These are phyloP conservation scores for Daedaleopsis nitida DNA, from an alignment of 768 basidiomycete genomes.

Conservation along the genomic window DNA sequence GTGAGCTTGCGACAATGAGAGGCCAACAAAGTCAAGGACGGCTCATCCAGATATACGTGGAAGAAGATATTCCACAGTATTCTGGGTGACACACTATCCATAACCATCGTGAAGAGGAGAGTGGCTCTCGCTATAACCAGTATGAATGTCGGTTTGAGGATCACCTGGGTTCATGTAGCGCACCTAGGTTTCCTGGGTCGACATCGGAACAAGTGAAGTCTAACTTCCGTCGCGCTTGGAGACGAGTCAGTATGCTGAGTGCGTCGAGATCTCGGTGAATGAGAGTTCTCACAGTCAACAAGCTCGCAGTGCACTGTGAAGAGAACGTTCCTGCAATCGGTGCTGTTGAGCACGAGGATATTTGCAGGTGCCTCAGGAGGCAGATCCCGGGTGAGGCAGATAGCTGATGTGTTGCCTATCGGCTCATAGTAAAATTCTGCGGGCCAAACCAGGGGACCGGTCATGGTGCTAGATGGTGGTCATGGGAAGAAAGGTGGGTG, in stretches of 20 bases:
- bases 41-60: conserved; percentile 47
- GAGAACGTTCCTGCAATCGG: conserved; percentile 56
- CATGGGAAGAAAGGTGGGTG: too few relatives aligned
- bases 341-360: conserved; percentile 42
- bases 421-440: conserved; percentile 54
- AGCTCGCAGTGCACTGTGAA: conserved; percentile 45
- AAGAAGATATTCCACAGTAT: conserved; percentile 50
- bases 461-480: conserved; percentile 34
- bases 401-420: conserved; percentile 58
- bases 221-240: conserved; percentile 28
- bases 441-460: conserved; percentile 44
- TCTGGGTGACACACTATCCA: conserved; percentile 30
- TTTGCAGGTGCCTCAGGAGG: conserved; percentile 47
- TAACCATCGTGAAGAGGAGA: conserved; percentile 45
- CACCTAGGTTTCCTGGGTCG: conserved; percentile 51
- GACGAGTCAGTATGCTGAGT: not conserved
- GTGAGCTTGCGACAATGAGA: conserved; percentile 43
- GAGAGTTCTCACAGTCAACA: not conserved
- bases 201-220: conserved; percentile 56
- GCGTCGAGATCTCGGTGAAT: not conserved
- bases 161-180: not conserved
- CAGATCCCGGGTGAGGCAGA: conserved; percentile 48
- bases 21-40: conserved; percentile 34
- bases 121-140: conserved; percentile 46
- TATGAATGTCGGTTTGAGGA: not conserved